Conservation (phyloP, 2,329 filamentous ascomycete species). For the Pseudocercospora musae region DNA sequence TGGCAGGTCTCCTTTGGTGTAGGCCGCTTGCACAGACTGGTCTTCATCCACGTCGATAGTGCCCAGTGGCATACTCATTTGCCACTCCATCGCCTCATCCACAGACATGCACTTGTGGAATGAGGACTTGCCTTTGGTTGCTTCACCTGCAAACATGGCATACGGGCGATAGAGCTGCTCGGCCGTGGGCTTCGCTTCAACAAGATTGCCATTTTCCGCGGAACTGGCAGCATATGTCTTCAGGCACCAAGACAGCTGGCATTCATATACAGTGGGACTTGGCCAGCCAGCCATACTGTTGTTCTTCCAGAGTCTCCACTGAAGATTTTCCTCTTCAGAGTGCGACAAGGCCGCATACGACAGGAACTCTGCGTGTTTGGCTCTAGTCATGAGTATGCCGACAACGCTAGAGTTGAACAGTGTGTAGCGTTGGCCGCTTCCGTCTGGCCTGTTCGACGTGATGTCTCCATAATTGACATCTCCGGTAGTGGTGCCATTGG, state of each 20-base stretch:
- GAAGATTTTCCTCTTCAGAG: background rate
- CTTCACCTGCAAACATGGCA: background rate
- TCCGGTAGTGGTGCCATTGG: background rate
- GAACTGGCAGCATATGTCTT: background rate
- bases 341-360: background rate
- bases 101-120: background rate
- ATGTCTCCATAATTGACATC: background rate
- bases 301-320: background rate
- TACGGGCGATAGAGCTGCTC: background rate
- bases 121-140: background rate
- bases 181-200: background rate
- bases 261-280: background rate
- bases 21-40: background rate
- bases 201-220: background rate
- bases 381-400: background rate
- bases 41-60: background rate
- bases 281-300: background rate
- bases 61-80: background rate
- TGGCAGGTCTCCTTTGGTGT: background rate
- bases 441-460: background rate
- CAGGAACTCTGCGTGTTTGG: background rate
- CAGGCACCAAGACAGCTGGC: background rate
- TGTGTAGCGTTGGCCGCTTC: background rate
- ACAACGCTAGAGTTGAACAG: background rate
- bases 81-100: background rate